A percentile compares a stretch with the other conserved stretches of the same genome.
These are phyloP conservation scores for Aspergillus olivimuriae DNA, from an alignment of 495 filamentous ascomycete genomes.

Conservation along the genomic window DNA sequence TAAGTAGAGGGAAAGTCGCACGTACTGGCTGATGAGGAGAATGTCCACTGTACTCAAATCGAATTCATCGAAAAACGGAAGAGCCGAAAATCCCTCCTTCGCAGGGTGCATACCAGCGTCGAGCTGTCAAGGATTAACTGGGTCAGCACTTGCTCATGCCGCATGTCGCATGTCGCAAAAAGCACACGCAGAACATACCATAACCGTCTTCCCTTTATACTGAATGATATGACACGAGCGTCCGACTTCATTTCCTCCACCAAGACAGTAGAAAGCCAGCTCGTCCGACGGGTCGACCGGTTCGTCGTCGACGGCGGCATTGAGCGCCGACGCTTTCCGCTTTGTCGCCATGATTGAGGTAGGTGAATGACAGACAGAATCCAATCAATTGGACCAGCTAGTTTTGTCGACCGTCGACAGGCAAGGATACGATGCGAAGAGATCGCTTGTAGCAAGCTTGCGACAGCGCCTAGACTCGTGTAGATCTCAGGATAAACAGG, in stretches of 20 bases:
- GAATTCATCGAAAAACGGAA: conserved; percentile 98
- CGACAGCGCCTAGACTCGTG: too few relatives aligned
- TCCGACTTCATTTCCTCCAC: conserved; percentile 95
- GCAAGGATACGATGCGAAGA: too few relatives aligned
- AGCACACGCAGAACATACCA: conserved; percentile 55
- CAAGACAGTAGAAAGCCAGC: conserved; percentile 85
- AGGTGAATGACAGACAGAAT: neutral
- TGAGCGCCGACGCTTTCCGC: conserved; percentile 65
- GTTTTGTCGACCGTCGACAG: too few relatives aligned
- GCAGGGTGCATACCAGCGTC: conserved; percentile 96
- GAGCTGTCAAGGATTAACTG: conserved; percentile 51
- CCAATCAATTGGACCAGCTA: too few relatives aligned
- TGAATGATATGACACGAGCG: conserved; percentile 96
- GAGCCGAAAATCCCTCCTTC: conserved; percentile 88
- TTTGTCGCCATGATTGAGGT: conserved; percentile 60
- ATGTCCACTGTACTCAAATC: conserved; percentile 96
- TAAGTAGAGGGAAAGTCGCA: conserved; percentile 18
- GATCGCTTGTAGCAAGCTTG: too few relatives aligned
- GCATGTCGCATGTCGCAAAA: neutral
- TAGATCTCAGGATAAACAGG: too few relatives aligned
- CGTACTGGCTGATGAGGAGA: conserved; percentile 96
- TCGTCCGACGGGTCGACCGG: conserved; percentile 77
- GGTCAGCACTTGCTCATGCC: conserved; percentile 13
- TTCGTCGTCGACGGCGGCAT: conserved; percentile 52
- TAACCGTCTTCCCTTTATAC: conserved; percentile 98